A percentile compares a stretch with the other conserved stretches of the same genome.
Conservation (phyloP, 148 eudicot genomes). For the Diospyros lotus region DNA sequence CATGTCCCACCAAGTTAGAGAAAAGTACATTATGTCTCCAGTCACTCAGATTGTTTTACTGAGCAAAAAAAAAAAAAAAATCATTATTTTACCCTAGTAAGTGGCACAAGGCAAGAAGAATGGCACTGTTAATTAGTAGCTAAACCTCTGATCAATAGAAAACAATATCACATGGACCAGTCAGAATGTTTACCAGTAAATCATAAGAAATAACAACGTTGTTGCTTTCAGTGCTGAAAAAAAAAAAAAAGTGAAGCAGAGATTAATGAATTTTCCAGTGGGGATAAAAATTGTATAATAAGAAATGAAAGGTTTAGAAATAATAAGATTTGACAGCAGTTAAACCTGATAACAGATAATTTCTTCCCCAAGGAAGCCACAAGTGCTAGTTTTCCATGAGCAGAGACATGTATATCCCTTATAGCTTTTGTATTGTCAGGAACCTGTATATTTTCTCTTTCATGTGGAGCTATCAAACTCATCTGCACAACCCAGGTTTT, state of each 20-base stretch:
- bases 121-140: background rate
- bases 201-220: constrained; percentile 57
- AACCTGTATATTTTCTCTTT: constrained; percentile 55
- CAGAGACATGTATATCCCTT: constrained; percentile 62
- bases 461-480: constrained; percentile 55
- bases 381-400: constrained; percentile 56
- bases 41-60: background rate
- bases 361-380: constrained; percentile 73
- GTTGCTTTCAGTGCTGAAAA: constrained; percentile 73
- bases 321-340: background rate
- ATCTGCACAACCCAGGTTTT: constrained; percentile 40
- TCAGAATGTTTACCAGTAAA: constrained; percentile 58
- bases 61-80: background rate
- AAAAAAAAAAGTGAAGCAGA: constrained; percentile 13
- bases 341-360: constrained; percentile 68
- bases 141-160: constrained; percentile 1
- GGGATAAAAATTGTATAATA: background rate
- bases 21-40: no score
- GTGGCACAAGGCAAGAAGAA: constrained; percentile 10
- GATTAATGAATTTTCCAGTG: constrained; percentile 2
- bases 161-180: constrained; percentile 8
- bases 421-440: constrained; percentile 58
- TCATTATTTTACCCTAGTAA: no score
- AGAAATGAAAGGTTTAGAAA: constrained; percentile 2
- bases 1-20: no score